Evolutionary conservation across 225 moss, liverwort and hornwort genomes (phyloP).

Genomic region (Straminergon stramineum): DNA sequence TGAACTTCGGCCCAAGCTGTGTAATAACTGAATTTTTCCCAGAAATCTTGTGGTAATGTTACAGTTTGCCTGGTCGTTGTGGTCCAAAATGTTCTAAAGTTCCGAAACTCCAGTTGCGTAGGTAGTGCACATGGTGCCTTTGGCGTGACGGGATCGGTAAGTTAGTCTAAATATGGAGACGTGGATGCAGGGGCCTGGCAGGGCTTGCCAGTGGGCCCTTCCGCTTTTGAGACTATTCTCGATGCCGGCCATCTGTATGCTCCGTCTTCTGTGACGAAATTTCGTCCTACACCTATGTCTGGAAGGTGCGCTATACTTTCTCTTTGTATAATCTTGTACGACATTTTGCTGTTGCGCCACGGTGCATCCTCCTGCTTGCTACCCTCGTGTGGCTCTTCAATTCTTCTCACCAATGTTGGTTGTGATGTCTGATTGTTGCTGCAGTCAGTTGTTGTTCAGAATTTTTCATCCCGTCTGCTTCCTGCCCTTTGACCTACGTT

Average conservation of each 20-base stretch:
- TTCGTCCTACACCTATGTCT: neutral
- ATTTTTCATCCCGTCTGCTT: neutral
- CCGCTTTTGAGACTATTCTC: neutral
- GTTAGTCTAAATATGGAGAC: neutral
- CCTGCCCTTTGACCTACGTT: neutral
- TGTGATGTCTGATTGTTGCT: neutral
- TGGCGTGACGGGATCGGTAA: constrained; percentile 1
- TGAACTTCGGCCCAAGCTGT: neutral
- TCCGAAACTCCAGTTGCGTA: neutral
- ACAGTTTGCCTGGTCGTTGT: neutral
- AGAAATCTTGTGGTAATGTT: neutral
- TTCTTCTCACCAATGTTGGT: neutral
- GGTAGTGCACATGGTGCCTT: neutral
- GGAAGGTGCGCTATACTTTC: neutral
- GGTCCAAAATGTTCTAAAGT: neutral
- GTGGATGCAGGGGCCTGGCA: neutral
- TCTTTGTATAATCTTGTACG: neutral
- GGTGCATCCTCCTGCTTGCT: neutral
- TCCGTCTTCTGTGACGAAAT: neutral
- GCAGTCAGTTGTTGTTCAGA: neutral
- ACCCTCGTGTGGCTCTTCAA: neutral
- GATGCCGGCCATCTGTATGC: neutral
- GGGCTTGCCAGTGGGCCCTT: neutral
- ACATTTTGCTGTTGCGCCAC: neutral
- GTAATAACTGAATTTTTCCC: neutral